Percentiles rank a stretch among this genome's conserved stretches.
Conservation (phyloP, 1,139 yeast species). For the Yamadazyma atmosphaerica region DNA sequence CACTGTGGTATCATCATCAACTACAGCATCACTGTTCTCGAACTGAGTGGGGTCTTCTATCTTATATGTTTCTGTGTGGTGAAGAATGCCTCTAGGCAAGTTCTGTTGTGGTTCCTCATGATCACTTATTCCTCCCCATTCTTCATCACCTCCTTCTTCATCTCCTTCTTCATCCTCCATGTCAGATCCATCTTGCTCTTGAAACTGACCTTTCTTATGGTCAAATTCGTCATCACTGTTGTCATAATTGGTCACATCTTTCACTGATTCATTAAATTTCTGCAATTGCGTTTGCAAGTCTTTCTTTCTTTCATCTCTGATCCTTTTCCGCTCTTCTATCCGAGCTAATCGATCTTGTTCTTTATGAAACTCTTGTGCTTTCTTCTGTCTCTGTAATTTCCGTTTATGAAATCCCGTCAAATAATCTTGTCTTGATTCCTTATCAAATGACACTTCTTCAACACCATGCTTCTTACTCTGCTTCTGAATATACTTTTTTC, state of each 20-base stretch:
- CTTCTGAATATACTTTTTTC: slow-evolving; percentile 72
- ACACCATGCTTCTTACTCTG: slow-evolving; percentile 66
- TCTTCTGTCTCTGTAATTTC: slow-evolving; percentile 82
- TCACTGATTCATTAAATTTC: slow-evolving; percentile 56
- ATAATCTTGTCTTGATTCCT: slow-evolving; percentile 71
- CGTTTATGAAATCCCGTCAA: slow-evolving; percentile 96
- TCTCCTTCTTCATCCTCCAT: slow-evolving; percentile 15
- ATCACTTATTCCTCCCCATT: background rate
- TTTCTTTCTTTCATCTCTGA: slow-evolving; percentile 68
- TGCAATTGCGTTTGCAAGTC: slow-evolving; percentile 64
- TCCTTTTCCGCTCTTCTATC: slow-evolving; percentile 72
- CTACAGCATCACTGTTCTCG: slow-evolving; percentile 47
- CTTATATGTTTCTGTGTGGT: slow-evolving; percentile 44
- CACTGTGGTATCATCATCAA: slow-evolving; percentile 60
- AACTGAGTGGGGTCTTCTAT: slow-evolving; percentile 35
- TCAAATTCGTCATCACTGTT: slow-evolving; percentile 31
- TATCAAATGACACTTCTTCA: slow-evolving; percentile 80
- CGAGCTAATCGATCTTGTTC: slow-evolving; percentile 74
- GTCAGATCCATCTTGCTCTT: too few species aligned
- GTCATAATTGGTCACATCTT: slow-evolving; percentile 37
- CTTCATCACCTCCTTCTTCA: slow-evolving; percentile 23
- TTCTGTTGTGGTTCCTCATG: slow-evolving; percentile 4
- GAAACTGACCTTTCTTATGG: slow-evolving; percentile 16
- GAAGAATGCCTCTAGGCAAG: slow-evolving; percentile 38
- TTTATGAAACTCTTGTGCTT: slow-evolving; percentile 71